Evolutionary conservation across 75 land plant genomes (phyloP).

Genomic region (Isoetes taiwanensis): DNA sequence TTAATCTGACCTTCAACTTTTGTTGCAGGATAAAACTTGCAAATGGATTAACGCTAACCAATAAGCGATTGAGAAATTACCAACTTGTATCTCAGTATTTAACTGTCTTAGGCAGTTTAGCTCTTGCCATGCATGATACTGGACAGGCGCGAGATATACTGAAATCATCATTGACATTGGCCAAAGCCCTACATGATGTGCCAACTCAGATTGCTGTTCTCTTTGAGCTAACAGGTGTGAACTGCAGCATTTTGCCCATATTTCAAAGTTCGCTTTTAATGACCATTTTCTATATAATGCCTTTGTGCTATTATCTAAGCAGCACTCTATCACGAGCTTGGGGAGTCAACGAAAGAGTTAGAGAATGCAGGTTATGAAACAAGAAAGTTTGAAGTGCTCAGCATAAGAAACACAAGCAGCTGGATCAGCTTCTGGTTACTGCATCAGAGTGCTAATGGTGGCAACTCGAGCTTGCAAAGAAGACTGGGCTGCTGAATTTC

Average conservation of each 20-base stretch:
- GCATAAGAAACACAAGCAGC: too few species aligned
- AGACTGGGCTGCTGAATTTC: too few species aligned
- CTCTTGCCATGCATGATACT: conserved; percentile 82
- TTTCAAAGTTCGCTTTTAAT: too few species aligned
- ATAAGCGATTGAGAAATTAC: conserved; percentile 68
- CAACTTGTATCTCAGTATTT: conserved; percentile 92
- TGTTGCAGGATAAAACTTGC: conserved; percentile 62
- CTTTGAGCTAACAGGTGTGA: conserved; percentile 63
- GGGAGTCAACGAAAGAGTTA: conserved; percentile 51
- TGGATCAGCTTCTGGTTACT: too few species aligned
- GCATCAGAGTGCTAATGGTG: too few species aligned
- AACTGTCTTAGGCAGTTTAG: conserved; percentile 74
- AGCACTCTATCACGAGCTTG: conserved; percentile 66
- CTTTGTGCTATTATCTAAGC: conserved; percentile 6
- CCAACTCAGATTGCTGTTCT: conserved; percentile 87
- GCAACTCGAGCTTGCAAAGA: too few species aligned
- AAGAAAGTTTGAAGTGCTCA: conserved; percentile 61
- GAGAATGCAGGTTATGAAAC: conserved; percentile 64
- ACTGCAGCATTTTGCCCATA: too few species aligned
- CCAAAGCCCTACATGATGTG: conserved; percentile 81
- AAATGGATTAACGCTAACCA: conserved; percentile 66
- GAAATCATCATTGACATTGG: conserved; percentile 75
- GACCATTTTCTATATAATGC: too few species aligned
- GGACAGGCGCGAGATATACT: conserved; percentile 81
- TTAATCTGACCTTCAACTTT: not conserved